Conservation (phyloP, 2,329 filamentous ascomycete genomes). For the Apiospora arundinis region DNA sequence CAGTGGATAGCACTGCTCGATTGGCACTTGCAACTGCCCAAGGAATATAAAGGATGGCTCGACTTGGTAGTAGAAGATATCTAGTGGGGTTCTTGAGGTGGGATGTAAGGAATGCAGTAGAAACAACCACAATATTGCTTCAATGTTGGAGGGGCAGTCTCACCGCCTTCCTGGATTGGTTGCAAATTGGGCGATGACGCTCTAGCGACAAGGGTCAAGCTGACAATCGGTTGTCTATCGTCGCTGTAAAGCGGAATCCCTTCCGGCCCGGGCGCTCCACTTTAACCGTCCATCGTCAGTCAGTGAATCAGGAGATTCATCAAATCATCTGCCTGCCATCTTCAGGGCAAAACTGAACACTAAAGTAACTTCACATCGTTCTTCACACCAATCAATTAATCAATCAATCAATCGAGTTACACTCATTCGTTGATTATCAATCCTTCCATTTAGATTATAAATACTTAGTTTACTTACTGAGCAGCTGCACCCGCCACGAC, state of each 20-base stretch:
- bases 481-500: neutral
- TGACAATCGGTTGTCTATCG: neutral
- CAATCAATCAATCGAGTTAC: too few species aligned
- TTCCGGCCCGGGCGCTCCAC: slow-evolving; percentile 4
- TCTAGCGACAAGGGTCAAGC: neutral
- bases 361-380: too few species aligned
- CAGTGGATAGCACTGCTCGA: neutral
- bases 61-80: neutral
- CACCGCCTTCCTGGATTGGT: slow-evolving; percentile 2
- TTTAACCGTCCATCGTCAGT: neutral
- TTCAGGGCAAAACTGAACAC: too few species aligned
- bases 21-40: neutral
- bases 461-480: neutral
- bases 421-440: too few species aligned
- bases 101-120: slow-evolving; percentile 11
- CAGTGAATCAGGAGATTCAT: too few species aligned
- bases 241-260: neutral
- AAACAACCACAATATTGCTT: slow-evolving; percentile 4
- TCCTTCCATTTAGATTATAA: too few species aligned
- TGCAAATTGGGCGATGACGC: neutral
- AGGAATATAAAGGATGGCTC: neutral
- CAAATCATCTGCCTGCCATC: too few species aligned
- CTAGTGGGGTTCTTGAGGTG: neutral
- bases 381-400: too few species aligned
- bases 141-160: slow-evolving; percentile 15